Evolutionary conservation across 164 flowering plant genomes (phyloP).

Genomic region (Liquidambar formosana): DNA sequence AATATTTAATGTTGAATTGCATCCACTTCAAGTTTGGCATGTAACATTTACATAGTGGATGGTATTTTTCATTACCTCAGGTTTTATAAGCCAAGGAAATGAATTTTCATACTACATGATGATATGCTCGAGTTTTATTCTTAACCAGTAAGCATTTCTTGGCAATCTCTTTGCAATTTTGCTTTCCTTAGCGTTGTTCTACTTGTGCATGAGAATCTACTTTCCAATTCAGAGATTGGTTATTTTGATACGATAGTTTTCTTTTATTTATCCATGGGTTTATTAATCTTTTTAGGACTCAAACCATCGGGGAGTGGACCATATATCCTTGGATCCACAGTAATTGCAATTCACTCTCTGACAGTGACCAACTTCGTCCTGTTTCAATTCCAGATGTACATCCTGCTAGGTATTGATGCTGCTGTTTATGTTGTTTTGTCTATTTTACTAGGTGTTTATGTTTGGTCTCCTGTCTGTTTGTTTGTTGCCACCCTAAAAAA

Average conservation of each 20-base stretch:
- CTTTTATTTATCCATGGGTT: neutral
- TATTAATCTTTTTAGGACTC: constrained; percentile 41
- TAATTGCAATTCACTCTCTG: constrained; percentile 92
- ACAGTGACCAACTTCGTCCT: constrained; percentile 86
- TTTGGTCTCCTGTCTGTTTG: neutral
- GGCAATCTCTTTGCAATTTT: neutral
- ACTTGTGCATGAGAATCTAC: neutral
- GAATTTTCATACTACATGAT: constrained; percentile 99
- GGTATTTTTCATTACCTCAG: constrained; percentile 36
- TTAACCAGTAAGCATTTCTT: constrained; percentile 68
- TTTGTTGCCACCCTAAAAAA: neutral
- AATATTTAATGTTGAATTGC: constrained; percentile 16
- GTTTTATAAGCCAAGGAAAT: constrained; percentile 93
- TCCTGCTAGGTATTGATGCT: constrained; percentile 78
- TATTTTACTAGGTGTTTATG: constrained; percentile 1
- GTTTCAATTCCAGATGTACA: constrained; percentile 86
- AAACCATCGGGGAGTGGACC: constrained; percentile 78
- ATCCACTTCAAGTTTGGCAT: neutral
- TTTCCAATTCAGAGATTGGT: too few species aligned
- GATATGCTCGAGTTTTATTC: constrained; percentile 98
- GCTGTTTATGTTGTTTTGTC: neutral
- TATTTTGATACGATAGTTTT: neutral
- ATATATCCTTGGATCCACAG: constrained; percentile 98
- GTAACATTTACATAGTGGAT: neutral
- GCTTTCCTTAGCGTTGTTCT: neutral